These are phyloP conservation scores for Nicotiana rustica DNA, from an alignment of 305 asterid genomes.

Conservation along the genomic window DNA sequence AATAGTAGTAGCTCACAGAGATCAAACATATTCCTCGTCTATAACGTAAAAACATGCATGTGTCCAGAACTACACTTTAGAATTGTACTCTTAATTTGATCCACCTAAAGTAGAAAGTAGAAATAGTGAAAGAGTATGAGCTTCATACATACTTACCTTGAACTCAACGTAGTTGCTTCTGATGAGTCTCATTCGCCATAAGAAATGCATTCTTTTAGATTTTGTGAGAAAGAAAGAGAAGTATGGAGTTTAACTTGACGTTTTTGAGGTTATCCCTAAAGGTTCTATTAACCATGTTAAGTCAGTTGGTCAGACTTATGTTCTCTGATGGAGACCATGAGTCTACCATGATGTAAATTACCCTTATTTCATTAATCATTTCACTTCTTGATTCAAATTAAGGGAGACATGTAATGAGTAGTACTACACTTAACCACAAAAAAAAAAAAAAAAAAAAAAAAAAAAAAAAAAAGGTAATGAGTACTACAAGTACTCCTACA, in stretches of 20 bases:
- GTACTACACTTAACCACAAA: neutral
- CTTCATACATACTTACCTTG: neutral
- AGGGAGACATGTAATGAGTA: neutral
- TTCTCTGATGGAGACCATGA: neutral
- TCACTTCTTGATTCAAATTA: slow-evolving; percentile 3
- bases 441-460: too few relatives aligned
- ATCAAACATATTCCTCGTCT: neutral
- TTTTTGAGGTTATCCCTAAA: neutral
- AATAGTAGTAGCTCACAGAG: neutral
- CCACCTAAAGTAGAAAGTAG: neutral
- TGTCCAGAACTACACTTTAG: neutral
- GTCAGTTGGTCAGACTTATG: neutral
- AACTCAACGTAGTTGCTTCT: neutral
- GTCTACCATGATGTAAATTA: neutral
- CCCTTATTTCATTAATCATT: neutral
- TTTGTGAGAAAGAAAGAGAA: neutral
- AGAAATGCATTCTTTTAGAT: neutral
- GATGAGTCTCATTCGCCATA: neutral
- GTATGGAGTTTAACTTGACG: neutral
- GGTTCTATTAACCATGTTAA: neutral
- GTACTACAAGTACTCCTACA: neutral
- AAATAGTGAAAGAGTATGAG: neutral
- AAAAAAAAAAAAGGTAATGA: neutral
- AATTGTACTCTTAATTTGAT: neutral
- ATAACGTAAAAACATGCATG: neutral